Evolutionary conservation across 805 yeast species (phyloP), one percentile per base, ranked within the genome.

Genomic region (Cyberlindnera euphorbiiphila): DNA sequence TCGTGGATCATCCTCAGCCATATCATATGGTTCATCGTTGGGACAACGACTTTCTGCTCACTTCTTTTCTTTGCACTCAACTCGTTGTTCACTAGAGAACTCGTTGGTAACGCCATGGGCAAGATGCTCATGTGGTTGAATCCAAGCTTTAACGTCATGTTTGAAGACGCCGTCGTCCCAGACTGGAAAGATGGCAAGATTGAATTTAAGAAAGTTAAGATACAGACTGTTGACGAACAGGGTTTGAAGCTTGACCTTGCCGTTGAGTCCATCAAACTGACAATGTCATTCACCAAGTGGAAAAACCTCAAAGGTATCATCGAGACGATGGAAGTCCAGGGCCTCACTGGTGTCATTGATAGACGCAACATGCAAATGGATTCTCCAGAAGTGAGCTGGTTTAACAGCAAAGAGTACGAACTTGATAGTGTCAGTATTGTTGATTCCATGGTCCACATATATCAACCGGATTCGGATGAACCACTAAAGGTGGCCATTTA

Each of bases 1-100:
- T 84, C 95, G 9, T 89, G 97, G 97, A 59, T 91, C 25, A 72
- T 91, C 25, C 75, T 91, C 52, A 93, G 96, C 2, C 93, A 89
- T 59, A 77, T 85, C 2, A 57, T 85, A 2, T 73, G 95, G 74
- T 65, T 89, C 29, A 62, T 88, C 11, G 63, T 87, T 24, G 96
- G 89, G 1, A 88, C 98, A 8, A 89, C 98, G 2, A 88, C 97
- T 3, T 91, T 91, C 55, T 76, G 87, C 35, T 87, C 96, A 9
- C 63, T 89, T 28, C 66, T 89, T 4, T 69, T 91, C 25, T 75
- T 46, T 80, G 63, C 79, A 81, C 2, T 66, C 78, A 54, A 87
- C 85, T 57, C 96, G 1, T 82, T 87, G 9, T 80, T 86, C 53
- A 94, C 95, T 11, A 91, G 87, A 56, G 96, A 88, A 51, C 69